These are phyloP conservation scores for Cladobotryum mycophilum DNA, from an alignment of 2,329 filamentous ascomycete species.

Conservation along the genomic window DNA sequence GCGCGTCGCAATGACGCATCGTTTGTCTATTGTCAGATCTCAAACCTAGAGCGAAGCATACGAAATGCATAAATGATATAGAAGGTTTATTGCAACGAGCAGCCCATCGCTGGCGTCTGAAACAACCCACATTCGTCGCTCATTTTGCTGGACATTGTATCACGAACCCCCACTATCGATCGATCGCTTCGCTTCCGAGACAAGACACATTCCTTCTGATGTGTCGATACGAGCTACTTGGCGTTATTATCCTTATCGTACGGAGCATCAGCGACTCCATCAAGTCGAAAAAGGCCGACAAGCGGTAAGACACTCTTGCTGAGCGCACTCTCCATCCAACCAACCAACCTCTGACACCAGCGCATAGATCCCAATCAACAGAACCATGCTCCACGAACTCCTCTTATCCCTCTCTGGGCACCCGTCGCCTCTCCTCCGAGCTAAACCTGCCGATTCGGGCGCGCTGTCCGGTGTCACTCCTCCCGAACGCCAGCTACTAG, in stretches of 20 bases:
- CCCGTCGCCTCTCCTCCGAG: slow-evolving; percentile 76
- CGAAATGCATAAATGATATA: no score
- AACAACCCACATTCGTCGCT: no score
- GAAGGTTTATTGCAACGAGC: no score
- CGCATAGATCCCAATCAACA: no score
- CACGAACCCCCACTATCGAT: no score
- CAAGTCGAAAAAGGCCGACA: slow-evolving; percentile 24
- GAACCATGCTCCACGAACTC: slow-evolving; percentile 91
- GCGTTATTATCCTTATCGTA: slow-evolving; percentile 41
- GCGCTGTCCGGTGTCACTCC: slow-evolving; percentile 56
- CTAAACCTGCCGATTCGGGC: slow-evolving; percentile 40
- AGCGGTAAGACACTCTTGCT: not conserved
- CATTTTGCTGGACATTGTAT: no score
- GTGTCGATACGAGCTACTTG: slow-evolving; percentile 50
- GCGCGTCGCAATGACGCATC: no score
- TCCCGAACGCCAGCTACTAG: slow-evolving; percentile 75
- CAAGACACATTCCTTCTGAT: slow-evolving; percentile 23
- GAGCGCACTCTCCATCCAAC: not conserved
- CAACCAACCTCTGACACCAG: no score
- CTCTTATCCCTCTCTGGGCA: slow-evolving; percentile 93
- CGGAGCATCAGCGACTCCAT: slow-evolving; percentile 38
- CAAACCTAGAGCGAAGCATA: no score
- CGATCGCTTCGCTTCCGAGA: not conserved
- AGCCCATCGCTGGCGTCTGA: no score
- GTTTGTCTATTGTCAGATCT: no score